Evolutionary conservation across 371 early-diverging fungal genomes (phyloP).

Genomic region (Phascolomyces articulosus): DNA sequence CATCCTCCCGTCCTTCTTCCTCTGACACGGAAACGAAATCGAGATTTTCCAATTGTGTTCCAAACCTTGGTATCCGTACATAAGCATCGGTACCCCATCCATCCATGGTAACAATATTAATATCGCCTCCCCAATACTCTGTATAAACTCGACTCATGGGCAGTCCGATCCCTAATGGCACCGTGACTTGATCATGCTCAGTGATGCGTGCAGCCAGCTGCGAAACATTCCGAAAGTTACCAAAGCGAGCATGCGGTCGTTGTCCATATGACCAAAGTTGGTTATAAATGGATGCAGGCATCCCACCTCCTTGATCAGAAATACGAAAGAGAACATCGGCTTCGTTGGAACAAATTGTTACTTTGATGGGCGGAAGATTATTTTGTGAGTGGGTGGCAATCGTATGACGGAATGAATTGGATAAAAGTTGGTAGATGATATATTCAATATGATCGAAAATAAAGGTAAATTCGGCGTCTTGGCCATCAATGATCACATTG

Average conservation of each 20-base stretch:
- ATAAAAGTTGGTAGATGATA: constrained; percentile 80
- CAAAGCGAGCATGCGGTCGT: constrained; percentile 40
- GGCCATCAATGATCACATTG: constrained; percentile 62
- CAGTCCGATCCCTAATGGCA: constrained; percentile 77
- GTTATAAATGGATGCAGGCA: constrained; percentile 50
- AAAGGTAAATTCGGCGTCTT: constrained; percentile 73
- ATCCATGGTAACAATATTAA: constrained; percentile 70
- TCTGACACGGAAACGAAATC: constrained; percentile 22
- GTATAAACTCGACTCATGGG: constrained; percentile 86
- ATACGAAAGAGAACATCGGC: constrained; percentile 76
- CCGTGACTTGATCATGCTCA: constrained; percentile 47
- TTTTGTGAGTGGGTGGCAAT: constrained; percentile 17
- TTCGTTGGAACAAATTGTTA: constrained; percentile 71
- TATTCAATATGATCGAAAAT: constrained; percentile 90
- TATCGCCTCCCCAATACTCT: constrained; percentile 77
- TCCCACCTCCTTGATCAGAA: constrained; percentile 84
- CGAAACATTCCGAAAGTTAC: constrained; percentile 63
- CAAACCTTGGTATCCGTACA: constrained; percentile 67
- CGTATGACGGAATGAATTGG: constrained; percentile 72
- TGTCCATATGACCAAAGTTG: constrained; percentile 77
- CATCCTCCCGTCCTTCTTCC: background rate
- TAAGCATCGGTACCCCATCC: constrained; percentile 88
- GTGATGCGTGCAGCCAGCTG: constrained; percentile 59
- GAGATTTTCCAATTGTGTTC: constrained; percentile 64
- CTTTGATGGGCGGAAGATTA: constrained; percentile 59